Evolutionary conservation across 805 yeast species (phyloP).

Genomic region (Pichia gijzeniarum): DNA sequence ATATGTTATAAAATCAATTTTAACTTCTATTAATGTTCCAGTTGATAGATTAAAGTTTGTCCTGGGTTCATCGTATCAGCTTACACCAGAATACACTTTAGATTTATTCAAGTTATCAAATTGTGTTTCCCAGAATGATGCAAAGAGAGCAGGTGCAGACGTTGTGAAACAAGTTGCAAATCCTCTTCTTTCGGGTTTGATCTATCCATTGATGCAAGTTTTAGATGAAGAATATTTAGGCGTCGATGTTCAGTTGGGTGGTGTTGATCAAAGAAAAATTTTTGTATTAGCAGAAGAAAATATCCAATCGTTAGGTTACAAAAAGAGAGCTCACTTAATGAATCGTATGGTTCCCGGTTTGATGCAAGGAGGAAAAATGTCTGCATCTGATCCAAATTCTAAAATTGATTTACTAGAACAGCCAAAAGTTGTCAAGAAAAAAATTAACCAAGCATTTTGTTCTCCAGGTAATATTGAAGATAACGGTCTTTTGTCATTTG

Average conservation of each 20-base stretch:
- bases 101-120: conserved; percentile 86
- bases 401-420: conserved; percentile 90
- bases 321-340: conserved; percentile 97
- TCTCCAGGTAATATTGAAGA: conserved; percentile 91
- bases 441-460: conserved; percentile 87
- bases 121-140: conserved; percentile 86
- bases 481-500: conserved; percentile 83
- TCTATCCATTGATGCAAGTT: conserved; percentile 98
- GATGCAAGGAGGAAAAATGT: conserved; percentile 96
- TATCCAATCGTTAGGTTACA: conserved; percentile 80
- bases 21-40: conserved; percentile 83
- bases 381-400: conserved; percentile 97
- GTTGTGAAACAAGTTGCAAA: conserved; percentile 96
- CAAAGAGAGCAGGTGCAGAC: conserved; percentile 98
- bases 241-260: conserved; percentile 95
- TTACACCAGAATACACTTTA: conserved; percentile 69
- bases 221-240: conserved; percentile 87
- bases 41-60: conserved; percentile 81
- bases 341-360: conserved; percentile 98
- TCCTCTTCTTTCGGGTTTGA: conserved; percentile 87
- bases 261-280: conserved; percentile 97
- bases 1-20: conserved; percentile 72
- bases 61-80: conserved; percentile 87
- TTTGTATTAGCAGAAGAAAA: conserved; percentile 96
- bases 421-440: conserved; percentile 82